A percentile compares a stretch with the other conserved stretches of the same genome.
phyloP scores from a whole-genome alignment of 768 basidiomycete genomes.

The Leccinum imitatum region DNA sequence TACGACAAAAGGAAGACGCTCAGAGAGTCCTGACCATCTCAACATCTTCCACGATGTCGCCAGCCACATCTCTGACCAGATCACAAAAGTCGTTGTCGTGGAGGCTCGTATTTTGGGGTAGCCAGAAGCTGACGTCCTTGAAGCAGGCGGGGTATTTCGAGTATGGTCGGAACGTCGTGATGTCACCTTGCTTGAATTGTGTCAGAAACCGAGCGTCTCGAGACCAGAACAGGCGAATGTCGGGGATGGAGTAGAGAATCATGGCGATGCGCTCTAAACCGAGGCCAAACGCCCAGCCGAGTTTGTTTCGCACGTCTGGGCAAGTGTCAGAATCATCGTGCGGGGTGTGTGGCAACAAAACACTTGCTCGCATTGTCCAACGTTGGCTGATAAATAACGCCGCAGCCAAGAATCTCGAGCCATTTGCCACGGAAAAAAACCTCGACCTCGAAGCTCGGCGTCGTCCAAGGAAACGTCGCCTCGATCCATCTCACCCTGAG shows the following conservation, averaged over 20 bases:
- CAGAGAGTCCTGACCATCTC: constrained; percentile 55
- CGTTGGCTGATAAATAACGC: constrained; percentile 88
- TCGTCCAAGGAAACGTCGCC: constrained; percentile 97
- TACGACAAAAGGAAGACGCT: not conserved
- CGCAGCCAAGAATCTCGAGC: constrained; percentile 94
- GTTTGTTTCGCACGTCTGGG: constrained; percentile 73
- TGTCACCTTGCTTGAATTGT: constrained; percentile 78
- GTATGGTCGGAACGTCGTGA: constrained; percentile 85
- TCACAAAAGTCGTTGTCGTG: constrained; percentile 99
- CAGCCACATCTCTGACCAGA: constrained; percentile 87
- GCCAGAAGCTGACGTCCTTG: constrained; percentile 97
- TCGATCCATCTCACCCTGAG: constrained; percentile 95
- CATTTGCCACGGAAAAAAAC: constrained; percentile 95
- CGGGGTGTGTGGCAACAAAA: not conserved
- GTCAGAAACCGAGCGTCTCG: constrained; percentile 80
- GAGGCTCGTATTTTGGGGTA: constrained; percentile 50
- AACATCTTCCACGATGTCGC: constrained; percentile 91
- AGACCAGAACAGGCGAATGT: constrained; percentile 98
- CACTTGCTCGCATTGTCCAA: constrained; percentile 81
- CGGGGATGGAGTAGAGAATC: constrained; percentile 95
- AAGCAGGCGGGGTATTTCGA: constrained; percentile 91
- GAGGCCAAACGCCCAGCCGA: constrained; percentile 98
- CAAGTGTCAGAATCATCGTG: constrained; percentile 11
- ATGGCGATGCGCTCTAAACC: constrained; percentile 97
- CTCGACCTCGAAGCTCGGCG: constrained; percentile 97